These are phyloP conservation scores for Fragaria ananassa DNA, from an alignment of 306 rosid genomes.

Conservation along the genomic window DNA sequence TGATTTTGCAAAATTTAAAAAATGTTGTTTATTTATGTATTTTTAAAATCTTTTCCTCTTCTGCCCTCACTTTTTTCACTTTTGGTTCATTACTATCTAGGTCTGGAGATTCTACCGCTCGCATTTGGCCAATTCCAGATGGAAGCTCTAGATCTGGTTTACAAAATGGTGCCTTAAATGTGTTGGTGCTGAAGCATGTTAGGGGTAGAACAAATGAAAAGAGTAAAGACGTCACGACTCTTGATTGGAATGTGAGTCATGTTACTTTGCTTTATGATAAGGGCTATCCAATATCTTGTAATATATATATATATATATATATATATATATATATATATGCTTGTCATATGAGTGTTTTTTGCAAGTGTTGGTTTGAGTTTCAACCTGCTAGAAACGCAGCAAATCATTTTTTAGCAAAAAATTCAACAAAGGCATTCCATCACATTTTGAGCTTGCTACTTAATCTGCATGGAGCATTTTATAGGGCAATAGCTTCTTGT, in stretches of 20 bases:
- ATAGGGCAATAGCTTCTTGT: conserved; percentile 1
- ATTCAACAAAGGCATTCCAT: neutral
- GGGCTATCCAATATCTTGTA: neutral
- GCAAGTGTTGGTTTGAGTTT: neutral
- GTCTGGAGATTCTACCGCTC: conserved; percentile 97
- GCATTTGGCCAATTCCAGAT: conserved; percentile 80
- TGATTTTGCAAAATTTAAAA: neutral
- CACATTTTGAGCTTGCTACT: neutral
- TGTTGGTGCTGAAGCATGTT: conserved; percentile 83
- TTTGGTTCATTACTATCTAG: conserved; percentile 33
- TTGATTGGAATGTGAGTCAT: conserved; percentile 94
- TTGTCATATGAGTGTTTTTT: neutral
- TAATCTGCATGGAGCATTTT: neutral
- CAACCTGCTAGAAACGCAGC: neutral
- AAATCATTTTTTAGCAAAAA: neutral
- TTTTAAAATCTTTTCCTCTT: neutral
- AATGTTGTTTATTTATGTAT: neutral
- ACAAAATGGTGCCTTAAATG: conserved; percentile 48
- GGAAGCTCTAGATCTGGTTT: conserved; percentile 54
- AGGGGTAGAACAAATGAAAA: conserved; percentile 77
- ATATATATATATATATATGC: neutral
- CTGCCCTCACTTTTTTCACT: neutral
- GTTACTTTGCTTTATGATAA: neutral
- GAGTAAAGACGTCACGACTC: conserved; percentile 88
- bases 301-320: too few relatives aligned